phyloP scores from a whole-genome alignment of 2,329 filamentous ascomycete species.

The Ophiostoma sp. region DNA sequence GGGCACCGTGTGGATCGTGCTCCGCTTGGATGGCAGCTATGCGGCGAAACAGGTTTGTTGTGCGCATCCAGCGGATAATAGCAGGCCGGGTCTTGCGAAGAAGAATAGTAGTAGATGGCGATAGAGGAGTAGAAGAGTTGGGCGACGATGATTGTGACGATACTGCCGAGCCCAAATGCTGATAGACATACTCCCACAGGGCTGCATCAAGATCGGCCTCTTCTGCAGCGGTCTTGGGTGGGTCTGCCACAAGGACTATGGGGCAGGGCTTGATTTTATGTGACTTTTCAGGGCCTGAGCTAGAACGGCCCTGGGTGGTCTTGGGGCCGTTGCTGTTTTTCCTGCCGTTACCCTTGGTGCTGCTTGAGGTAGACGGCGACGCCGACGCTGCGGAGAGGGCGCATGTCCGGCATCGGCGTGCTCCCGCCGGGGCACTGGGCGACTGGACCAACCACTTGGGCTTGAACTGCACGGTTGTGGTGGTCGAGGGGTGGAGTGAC shows the following conservation, averaged over 20 bases:
- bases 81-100: constrained; percentile 29
- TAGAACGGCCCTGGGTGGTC: background rate
- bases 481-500: background rate
- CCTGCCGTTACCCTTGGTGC: background rate
- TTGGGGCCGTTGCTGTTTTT: background rate
- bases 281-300: constrained; percentile 8
- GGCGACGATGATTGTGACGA: constrained; percentile 30
- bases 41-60: constrained; percentile 39
- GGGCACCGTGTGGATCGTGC: constrained; percentile 29
- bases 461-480: constrained; percentile 64
- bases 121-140: background rate
- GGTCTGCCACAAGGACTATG: constrained; percentile 24
- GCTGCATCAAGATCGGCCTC: constrained; percentile 19
- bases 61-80: constrained; percentile 37
- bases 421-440: constrained; percentile 58
- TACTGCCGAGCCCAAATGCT: constrained; percentile 35
- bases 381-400: constrained; percentile 44
- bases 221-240: constrained; percentile 12
- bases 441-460: constrained; percentile 80
- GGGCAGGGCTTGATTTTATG: constrained; percentile 27
- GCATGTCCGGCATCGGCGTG: constrained; percentile 68
- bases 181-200: constrained; percentile 30
- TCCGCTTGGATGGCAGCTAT: constrained; percentile 36
- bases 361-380: background rate
- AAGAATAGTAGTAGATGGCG: background rate